These are phyloP conservation scores for Chimonanthus salicifolius DNA, from an alignment of 164 flowering plant species.

Conservation along the genomic window DNA sequence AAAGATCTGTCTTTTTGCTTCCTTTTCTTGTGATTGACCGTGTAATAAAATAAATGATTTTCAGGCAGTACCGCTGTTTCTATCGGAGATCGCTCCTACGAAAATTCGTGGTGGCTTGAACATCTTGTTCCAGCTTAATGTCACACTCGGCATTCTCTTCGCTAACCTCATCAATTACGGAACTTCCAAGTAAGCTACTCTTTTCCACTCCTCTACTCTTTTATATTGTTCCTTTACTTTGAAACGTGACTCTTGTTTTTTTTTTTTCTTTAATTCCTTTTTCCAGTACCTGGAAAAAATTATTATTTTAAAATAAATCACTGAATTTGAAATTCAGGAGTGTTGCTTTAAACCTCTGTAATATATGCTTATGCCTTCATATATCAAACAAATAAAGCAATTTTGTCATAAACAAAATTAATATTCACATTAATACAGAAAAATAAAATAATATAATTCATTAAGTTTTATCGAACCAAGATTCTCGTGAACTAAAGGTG, in stretches of 20 bases:
- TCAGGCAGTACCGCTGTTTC: conserved; percentile 90
- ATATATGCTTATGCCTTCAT: too few species aligned
- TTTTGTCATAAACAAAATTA: too few species aligned
- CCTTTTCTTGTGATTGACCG: not conserved
- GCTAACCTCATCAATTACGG: conserved; percentile 91
- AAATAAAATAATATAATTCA: too few species aligned
- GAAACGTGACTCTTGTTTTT: not conserved
- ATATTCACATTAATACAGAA: too few species aligned
- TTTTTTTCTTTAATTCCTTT: too few species aligned
- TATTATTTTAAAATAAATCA: too few species aligned
- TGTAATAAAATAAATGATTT: not conserved
- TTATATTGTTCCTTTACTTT: not conserved
- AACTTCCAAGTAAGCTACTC: conserved; percentile 60
- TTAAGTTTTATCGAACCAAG: too few species aligned
- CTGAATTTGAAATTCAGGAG: too few species aligned
- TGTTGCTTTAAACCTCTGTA: too few species aligned
- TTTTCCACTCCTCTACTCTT: not conserved
- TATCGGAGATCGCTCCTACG: conserved; percentile 97
- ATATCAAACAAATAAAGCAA: too few species aligned
- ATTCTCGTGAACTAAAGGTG: too few species aligned
- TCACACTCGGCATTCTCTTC: conserved; percentile 91
- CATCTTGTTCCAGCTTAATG: conserved; percentile 82
- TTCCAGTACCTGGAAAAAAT: too few species aligned
- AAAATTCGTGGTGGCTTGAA: conserved; percentile 89
- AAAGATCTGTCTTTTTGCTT: not conserved